Conservation (phyloP, 106 monocot genomes). For the Platanthera guangdongensis region DNA sequence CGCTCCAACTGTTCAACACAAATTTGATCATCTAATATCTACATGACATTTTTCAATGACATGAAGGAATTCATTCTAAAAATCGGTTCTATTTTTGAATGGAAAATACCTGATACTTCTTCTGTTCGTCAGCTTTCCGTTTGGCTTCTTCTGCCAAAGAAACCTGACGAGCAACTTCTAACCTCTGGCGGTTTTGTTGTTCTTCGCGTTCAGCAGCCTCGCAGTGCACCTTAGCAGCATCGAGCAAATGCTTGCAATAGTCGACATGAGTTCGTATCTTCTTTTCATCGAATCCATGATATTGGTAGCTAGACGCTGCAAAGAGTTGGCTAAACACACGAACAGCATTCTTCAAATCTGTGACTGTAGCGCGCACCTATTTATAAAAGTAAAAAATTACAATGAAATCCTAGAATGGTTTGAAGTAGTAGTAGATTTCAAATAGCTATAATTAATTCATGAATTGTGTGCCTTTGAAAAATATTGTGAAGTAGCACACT, state of each 20-base stretch:
- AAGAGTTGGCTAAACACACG: slow-evolving; percentile 81
- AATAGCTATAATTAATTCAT: not conserved
- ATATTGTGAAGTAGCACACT: not conserved
- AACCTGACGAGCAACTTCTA: slow-evolving; percentile 89
- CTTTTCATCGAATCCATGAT: slow-evolving; percentile 95
- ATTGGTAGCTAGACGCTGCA: slow-evolving; percentile 55
- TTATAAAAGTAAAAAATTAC: not conserved
- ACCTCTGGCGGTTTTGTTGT: slow-evolving; percentile 79
- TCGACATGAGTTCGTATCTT: slow-evolving; percentile 89
- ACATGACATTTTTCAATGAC: not conserved
- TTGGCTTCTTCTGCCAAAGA: slow-evolving; percentile 90
- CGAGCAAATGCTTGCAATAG: slow-evolving; percentile 91
- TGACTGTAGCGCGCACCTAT: slow-evolving; percentile 81
- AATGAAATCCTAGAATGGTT: not conserved
- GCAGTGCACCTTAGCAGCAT: slow-evolving; percentile 93
- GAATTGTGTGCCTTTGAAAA: not conserved
- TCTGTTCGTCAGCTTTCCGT: slow-evolving; percentile 92
- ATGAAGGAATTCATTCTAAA: not conserved
- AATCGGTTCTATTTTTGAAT: not conserved
- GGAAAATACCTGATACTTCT: slow-evolving; percentile 67
- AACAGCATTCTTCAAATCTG: slow-evolving; percentile 95
- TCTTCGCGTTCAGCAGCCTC: slow-evolving; percentile 96
- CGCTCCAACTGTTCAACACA: slow-evolving; percentile 53
- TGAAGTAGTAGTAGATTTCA: not conserved
- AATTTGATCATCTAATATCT: not conserved